Conservation (phyloP, 495 filamentous ascomycete genomes). For the Clavariopsis aquatica region DNA sequence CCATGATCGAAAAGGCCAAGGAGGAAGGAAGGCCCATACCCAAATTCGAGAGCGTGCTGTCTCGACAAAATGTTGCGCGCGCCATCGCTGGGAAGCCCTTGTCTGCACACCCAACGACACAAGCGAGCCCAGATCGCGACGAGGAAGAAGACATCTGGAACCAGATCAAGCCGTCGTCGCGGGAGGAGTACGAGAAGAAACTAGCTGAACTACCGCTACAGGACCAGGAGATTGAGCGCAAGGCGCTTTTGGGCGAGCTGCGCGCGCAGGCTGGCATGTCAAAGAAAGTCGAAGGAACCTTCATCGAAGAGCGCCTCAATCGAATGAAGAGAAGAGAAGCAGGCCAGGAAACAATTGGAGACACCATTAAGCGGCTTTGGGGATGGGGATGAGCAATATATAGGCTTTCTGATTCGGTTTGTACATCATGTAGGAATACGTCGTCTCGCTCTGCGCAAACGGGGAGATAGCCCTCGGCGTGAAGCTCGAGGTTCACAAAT, state of each 20-base stretch:
- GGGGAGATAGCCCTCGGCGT: no score
- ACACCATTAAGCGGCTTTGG: constrained; percentile 44
- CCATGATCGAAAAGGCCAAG: constrained; percentile 65
- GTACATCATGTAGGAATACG: neutral
- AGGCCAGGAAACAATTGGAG: constrained; percentile 44
- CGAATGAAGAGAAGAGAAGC: constrained; percentile 41
- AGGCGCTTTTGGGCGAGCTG: constrained; percentile 42
- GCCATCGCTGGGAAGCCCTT: constrained; percentile 12
- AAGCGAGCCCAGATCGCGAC: neutral
- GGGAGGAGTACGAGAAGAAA: constrained; percentile 39
- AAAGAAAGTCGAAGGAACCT: constrained; percentile 35
- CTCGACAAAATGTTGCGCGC: constrained; percentile 27
- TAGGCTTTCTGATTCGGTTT: neutral
- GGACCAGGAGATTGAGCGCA: constrained; percentile 42
- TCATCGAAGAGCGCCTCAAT: constrained; percentile 39
- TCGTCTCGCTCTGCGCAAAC: no score
- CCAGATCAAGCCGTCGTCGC: constrained; percentile 28
- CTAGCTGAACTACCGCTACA: constrained; percentile 35
- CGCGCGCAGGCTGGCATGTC: constrained; percentile 34
- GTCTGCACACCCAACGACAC: neutral
- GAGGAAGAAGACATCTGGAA: constrained; percentile 29
- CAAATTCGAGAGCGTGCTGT: constrained; percentile 37
- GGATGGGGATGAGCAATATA: constrained; percentile 37
- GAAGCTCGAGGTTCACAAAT: no score
- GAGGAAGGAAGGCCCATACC: constrained; percentile 38